Evolutionary conservation across 495 filamentous ascomycete species (phyloP).

Genomic region (Ascobolus immersus): DNA sequence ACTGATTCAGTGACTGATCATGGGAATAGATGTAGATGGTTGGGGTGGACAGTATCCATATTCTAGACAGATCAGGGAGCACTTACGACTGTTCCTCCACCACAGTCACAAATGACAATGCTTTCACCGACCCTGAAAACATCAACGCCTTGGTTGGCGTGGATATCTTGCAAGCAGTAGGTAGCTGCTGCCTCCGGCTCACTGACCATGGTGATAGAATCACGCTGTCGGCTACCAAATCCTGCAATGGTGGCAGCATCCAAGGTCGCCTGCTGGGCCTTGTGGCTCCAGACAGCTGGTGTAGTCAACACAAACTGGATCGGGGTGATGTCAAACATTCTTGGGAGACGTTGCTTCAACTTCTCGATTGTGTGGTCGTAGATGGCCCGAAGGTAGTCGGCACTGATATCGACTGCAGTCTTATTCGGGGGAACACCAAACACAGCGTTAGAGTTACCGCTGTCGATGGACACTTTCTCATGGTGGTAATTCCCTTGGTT

Average conservation of each 20-base stretch:
- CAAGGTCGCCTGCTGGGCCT: constrained; percentile 14
- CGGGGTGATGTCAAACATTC: constrained; percentile 8
- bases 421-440: constrained; percentile 4
- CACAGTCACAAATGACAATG: constrained; percentile 15
- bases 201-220: constrained; percentile 14
- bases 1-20: too few species aligned
- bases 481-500: neutral
- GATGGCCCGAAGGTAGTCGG: constrained; percentile 5
- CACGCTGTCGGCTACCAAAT: constrained; percentile 11
- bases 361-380: constrained; percentile 5
- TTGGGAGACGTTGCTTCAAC: neutral
- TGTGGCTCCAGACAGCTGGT: constrained; percentile 18
- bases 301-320: constrained; percentile 18
- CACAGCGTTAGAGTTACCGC: constrained; percentile 1
- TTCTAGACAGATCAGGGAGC: too few species aligned
- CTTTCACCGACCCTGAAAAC: constrained; percentile 7
- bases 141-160: neutral
- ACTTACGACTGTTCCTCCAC: constrained; percentile 16
- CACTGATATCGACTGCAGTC: constrained; percentile 1
- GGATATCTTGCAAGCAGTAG: constrained; percentile 5
- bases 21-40: neutral
- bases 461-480: too few species aligned
- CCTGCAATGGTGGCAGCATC: constrained; percentile 15
- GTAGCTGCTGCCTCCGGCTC: constrained; percentile 18
- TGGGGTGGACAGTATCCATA: too few species aligned